phyloP scores from a whole-genome alignment of 495 filamentous ascomycete species.

The Penicillium herquei region DNA sequence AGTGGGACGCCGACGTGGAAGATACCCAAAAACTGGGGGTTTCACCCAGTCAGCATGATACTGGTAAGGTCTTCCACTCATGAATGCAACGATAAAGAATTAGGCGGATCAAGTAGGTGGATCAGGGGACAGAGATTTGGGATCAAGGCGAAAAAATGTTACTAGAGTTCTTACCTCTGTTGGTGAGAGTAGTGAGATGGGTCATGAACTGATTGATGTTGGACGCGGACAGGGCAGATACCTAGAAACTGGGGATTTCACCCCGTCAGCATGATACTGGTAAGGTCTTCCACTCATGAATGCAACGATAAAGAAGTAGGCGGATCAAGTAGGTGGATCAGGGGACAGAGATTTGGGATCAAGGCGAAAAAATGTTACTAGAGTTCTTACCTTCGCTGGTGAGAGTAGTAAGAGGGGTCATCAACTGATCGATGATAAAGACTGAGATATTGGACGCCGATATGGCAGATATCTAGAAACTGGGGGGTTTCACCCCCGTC shows the following conservation, averaged over 20 bases:
- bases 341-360: not conserved
- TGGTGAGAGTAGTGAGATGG: not conserved
- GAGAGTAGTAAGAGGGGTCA: not conserved
- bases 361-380: not conserved
- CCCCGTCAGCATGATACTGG: slow-evolving; percentile 6
- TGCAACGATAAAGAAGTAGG: too few relatives aligned
- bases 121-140: not conserved
- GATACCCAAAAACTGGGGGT: not conserved
- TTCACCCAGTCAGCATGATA: slow-evolving; percentile 1
- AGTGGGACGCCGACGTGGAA: not conserved
- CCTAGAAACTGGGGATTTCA: not conserved
- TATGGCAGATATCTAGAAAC: not conserved
- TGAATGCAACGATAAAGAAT: too few relatives aligned
- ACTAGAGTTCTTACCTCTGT: not conserved
- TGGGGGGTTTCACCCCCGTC: not conserved
- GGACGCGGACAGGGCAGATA: not conserved
- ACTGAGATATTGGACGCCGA: too few relatives aligned
- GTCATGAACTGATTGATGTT: not conserved
- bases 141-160: not conserved
- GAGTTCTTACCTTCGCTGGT: not conserved
- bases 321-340: too few relatives aligned
- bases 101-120: too few relatives aligned
- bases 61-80: slow-evolving; percentile 9
- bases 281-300: slow-evolving; percentile 8
- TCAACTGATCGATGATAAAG: too few relatives aligned